Conservation (phyloP, 1,284 basidiomycete genomes). For the Moniliella sp. region DNA sequence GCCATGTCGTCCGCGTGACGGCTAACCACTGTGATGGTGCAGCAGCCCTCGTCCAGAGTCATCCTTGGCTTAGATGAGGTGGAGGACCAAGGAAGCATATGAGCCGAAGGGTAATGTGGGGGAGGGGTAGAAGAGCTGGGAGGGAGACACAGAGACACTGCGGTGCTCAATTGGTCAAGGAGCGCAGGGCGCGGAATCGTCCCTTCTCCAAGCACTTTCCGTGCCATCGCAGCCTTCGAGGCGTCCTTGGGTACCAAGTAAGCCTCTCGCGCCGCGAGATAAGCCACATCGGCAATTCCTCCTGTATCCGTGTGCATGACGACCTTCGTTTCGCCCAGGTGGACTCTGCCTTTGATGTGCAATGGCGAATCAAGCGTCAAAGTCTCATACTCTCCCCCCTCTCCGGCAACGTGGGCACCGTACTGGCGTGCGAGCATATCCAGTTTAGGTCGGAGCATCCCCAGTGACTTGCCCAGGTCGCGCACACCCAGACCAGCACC, state of each 20-base stretch:
- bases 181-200: background rate
- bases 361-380: conserved; percentile 72
- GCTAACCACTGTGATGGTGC: background rate
- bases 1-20: background rate
- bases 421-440: conserved; percentile 54
- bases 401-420: conserved; percentile 81
- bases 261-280: conserved; percentile 14
- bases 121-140: too few species aligned
- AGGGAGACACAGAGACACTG: too few species aligned
- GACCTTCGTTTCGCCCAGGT: conserved; percentile 40
- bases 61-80: too few species aligned
- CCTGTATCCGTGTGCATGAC: conserved; percentile 19
- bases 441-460: conserved; percentile 54
- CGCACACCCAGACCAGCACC: conserved; percentile 60
- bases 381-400: conserved; percentile 94
- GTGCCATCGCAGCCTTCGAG: background rate
- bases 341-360: conserved; percentile 58
- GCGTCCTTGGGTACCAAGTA: conserved; percentile 10
- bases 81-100: too few species aligned
- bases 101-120: too few species aligned
- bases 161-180: too few species aligned
- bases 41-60: background rate
- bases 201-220: background rate
- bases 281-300: conserved; percentile 25
- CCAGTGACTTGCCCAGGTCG: conserved; percentile 59